Evolutionary conservation across 805 yeast genomes (phyloP).

Genomic region (Priceomyces fermenticarens): DNA sequence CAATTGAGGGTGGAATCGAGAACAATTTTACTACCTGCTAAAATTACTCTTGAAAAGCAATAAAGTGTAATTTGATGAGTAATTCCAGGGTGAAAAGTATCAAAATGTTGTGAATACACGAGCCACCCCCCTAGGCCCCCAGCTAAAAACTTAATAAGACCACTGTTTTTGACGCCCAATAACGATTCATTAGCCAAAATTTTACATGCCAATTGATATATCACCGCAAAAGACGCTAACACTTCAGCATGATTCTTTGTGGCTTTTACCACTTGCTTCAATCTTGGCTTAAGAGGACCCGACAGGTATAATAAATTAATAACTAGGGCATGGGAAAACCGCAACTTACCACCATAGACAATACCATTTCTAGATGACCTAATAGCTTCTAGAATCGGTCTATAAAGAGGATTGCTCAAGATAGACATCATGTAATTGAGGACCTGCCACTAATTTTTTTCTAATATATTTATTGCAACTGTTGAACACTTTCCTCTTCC

Average conservation of each 20-base stretch:
- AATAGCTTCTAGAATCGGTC: conserved; percentile 32
- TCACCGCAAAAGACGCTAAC: conserved; percentile 53
- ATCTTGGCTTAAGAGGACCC: conserved; percentile 47
- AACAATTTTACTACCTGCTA: conserved; percentile 57
- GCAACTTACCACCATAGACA: conserved; percentile 59
- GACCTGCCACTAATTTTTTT: no score
- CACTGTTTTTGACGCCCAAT: conserved; percentile 28
- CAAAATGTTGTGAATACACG: conserved; percentile 43
- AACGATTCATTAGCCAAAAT: conserved; percentile 28
- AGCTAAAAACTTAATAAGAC: conserved; percentile 32
- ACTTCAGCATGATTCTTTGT: conserved; percentile 55
- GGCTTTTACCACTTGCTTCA: conserved; percentile 46
- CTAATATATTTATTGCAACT: no score
- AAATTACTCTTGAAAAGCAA: conserved; percentile 63
- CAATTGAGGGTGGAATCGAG: conserved; percentile 38
- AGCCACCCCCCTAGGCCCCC: conserved; percentile 42
- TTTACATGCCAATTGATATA: conserved; percentile 43
- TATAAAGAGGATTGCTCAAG: conserved; percentile 22
- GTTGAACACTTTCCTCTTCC: no score
- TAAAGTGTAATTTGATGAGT: conserved; percentile 75
- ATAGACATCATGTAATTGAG: conserved; percentile 14
- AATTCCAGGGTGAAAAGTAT: conserved; percentile 45
- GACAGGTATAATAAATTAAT: conserved; percentile 54
- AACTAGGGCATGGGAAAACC: conserved; percentile 65
- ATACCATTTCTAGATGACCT: conserved; percentile 46